A percentile compares a stretch with the other conserved stretches of the same genome.
These are phyloP conservation scores for Fereydounia khargensis DNA, from an alignment of 1,284 basidiomycete genomes.

Conservation along the genomic window DNA sequence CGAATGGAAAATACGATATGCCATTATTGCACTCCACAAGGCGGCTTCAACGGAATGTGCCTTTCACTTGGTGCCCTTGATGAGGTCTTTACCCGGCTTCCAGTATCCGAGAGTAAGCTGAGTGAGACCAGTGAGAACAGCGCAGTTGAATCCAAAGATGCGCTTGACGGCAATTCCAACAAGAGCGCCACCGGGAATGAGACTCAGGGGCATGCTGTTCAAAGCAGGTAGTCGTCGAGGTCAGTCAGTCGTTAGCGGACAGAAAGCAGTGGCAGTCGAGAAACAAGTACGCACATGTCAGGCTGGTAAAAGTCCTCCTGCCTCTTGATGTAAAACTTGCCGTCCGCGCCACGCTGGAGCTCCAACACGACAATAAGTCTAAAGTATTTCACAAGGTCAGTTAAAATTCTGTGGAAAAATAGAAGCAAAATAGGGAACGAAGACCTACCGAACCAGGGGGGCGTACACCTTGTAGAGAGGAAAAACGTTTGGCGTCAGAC, in stretches of 20 bases:
- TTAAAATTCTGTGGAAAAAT: neutral
- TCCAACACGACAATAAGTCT: slow-evolving; percentile 44
- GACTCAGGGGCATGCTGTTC: slow-evolving; percentile 33
- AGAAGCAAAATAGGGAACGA: slow-evolving; percentile 2
- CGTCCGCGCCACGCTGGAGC: slow-evolving; percentile 45
- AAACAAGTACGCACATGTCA: slow-evolving; percentile 30
- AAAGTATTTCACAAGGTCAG: neutral
- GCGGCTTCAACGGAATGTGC: too few relatives aligned
- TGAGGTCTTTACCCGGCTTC: slow-evolving; percentile 28
- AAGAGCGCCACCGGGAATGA: slow-evolving; percentile 27
- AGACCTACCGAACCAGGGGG: slow-evolving; percentile 3
- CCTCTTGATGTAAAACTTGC: slow-evolving; percentile 50
- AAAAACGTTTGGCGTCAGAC: neutral
- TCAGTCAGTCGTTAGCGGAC: neutral
- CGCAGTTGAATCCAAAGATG: slow-evolving; percentile 37
- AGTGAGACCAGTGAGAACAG: slow-evolving; percentile 25
- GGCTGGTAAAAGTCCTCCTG: slow-evolving; percentile 50
- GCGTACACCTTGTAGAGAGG: slow-evolving; percentile 5
- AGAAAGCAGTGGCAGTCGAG: neutral
- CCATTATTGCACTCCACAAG: too few relatives aligned
- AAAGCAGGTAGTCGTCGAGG: neutral
- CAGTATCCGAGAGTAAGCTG: slow-evolving; percentile 33
- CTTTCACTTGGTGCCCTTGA: neutral
- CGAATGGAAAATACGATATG: too few relatives aligned
- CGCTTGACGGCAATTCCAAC: slow-evolving; percentile 34